Evolutionary conservation across 352 stramenopile genomes (phyloP), one percentile per base, ranked within the genome.

Genomic region (Halophytophthora polymorphica): DNA sequence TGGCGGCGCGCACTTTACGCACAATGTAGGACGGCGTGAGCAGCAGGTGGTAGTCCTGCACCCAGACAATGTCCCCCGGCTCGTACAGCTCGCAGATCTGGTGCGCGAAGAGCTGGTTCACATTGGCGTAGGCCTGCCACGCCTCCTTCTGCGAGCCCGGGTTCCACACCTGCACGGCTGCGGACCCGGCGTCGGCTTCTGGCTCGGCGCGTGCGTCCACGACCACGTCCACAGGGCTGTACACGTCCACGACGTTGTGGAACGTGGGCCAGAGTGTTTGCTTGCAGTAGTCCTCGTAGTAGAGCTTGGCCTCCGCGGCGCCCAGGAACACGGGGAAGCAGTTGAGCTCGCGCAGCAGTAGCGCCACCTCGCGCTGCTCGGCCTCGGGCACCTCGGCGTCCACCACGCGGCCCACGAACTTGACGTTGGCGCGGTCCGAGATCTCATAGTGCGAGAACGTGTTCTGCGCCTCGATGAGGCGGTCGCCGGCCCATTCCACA

Each of bases 11-110:
- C 1, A 93, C 38, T 22, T 87, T 81, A 37, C 93, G 77, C 6
- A 94, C 91, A 19, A 99, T 84, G 53, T 98, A 99, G 15, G 84
- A 97, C 5, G 97, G 97, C 23, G 98, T 85, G 8, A 99, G 84
- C 43, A 99, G 73, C 18, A 99, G 68, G 66, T 99, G 96, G 63
- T 99, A 99, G 53, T 98, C 97, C 57, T 99, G 96, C 29, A 99
- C 86, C 97, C 97, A 99, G 17, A 99, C 76, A 31, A 97, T 70
- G 44, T 97, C 83, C 12, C 87, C 84, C 15, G 62, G 70, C 25
- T 90, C 79, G 42, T 93, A 91, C 8, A 93, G 25, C 25, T 91
- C 76, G 35, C 76, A 86, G 17, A 88, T 84, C 56, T 75, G 79
- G 66, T 86, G 56, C 1, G 82, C 79, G 57, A 98, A 98, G 36